Conservation (phyloP, 805 yeast species). For the Wilhelminamyces savonicus region DNA sequence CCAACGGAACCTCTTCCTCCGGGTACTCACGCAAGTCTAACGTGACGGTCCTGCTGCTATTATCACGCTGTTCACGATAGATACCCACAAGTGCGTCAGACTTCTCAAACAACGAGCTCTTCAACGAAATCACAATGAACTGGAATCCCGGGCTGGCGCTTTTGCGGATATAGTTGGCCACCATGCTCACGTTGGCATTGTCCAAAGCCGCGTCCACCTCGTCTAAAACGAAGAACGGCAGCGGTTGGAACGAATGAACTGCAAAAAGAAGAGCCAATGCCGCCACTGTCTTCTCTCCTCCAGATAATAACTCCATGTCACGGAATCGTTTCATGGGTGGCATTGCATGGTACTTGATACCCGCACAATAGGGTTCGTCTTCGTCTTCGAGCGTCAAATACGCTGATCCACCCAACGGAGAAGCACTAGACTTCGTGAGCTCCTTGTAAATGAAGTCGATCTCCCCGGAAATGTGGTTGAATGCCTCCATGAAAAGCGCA, state of each 20-base stretch:
- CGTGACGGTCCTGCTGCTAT: slow-evolving; percentile 68
- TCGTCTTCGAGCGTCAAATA: slow-evolving; percentile 80
- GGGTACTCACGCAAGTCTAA: slow-evolving; percentile 58
- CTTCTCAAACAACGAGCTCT: slow-evolving; percentile 78
- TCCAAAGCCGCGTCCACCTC: slow-evolving; percentile 99
- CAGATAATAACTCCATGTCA: slow-evolving; percentile 88
- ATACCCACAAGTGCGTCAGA: slow-evolving; percentile 92
- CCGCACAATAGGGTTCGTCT: slow-evolving; percentile 81
- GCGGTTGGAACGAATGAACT: slow-evolving; percentile 82
- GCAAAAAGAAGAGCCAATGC: slow-evolving; percentile 91
- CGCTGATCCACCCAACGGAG: slow-evolving; percentile 91
- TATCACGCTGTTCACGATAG: slow-evolving; percentile 70
- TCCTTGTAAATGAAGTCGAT: slow-evolving; percentile 82
- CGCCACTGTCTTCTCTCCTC: slow-evolving; percentile 96
- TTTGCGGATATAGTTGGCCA: slow-evolving; percentile 78
- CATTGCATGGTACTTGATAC: slow-evolving; percentile 87
- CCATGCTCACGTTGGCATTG: slow-evolving; percentile 74
- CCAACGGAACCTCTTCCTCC: slow-evolving; percentile 2
- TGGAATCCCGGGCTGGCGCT: slow-evolving; percentile 78
- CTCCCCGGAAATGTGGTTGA: slow-evolving; percentile 63
- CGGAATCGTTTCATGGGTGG: slow-evolving; percentile 93
- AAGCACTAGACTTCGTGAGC: slow-evolving; percentile 62
- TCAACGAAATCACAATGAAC: slow-evolving; percentile 87
- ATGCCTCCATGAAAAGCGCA: slow-evolving; percentile 62
- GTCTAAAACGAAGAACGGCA: slow-evolving; percentile 93